Conservation (phyloP, 495 filamentous ascomycete genomes). For the Lichina pygmaea region DNA sequence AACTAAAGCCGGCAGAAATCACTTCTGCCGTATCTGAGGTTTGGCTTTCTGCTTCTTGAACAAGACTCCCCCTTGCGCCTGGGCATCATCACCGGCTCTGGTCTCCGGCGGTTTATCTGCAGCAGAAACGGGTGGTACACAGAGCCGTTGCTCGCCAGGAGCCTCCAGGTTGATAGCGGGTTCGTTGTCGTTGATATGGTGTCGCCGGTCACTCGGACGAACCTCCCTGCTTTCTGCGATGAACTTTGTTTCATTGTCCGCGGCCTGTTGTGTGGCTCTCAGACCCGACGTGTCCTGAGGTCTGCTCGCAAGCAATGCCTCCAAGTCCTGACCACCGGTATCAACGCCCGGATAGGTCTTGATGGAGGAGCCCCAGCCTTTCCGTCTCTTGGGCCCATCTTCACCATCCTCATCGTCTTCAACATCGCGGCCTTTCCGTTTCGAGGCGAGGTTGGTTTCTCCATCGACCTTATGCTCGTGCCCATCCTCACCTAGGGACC, state of each 20-base stretch:
- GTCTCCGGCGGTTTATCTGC: not conserved
- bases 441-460: constrained; percentile 27
- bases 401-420: constrained; percentile 25
- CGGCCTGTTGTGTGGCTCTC: constrained; percentile 5
- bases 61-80: constrained; percentile 19
- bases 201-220: too few species aligned
- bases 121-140: too few species aligned
- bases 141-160: not conserved
- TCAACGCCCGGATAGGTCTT: constrained; percentile 30
- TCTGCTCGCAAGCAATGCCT: constrained; percentile 32
- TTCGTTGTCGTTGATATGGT: constrained; percentile 6
- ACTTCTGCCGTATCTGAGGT: constrained; percentile 28
- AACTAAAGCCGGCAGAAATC: not conserved
- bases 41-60: constrained; percentile 89
- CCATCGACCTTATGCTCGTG: constrained; percentile 7
- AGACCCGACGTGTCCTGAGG: constrained; percentile 11
- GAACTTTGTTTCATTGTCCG: not conserved
- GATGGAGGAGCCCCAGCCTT: constrained; percentile 48
- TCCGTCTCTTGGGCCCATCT: constrained; percentile 30
- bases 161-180: constrained; percentile 8
- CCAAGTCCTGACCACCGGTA: constrained; percentile 31
- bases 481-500: constrained; percentile 5
- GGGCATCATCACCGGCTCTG: constrained; percentile 8
- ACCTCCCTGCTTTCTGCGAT: not conserved
- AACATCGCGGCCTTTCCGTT: constrained; percentile 31